phyloP scores from a whole-genome alignment of 106 monocot species.

The Agapanthus africanus region DNA sequence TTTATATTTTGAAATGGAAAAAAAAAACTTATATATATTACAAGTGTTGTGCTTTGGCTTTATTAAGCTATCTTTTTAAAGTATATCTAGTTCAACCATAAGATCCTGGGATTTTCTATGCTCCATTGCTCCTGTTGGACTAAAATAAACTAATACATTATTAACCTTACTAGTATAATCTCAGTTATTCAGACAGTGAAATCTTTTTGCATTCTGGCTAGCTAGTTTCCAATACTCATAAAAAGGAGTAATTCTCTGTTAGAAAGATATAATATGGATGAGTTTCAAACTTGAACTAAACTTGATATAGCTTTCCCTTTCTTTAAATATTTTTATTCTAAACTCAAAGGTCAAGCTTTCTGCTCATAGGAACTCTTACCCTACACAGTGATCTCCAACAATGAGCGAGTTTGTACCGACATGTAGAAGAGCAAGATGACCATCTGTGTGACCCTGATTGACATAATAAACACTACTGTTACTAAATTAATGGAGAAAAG shows the following conservation, averaged over 20 bases:
- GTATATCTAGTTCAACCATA: no score
- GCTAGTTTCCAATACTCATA: background rate
- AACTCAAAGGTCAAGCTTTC: background rate
- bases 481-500: no score
- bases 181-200: background rate
- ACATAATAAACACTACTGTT: background rate
- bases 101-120: no score
- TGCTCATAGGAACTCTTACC: conserved; percentile 45
- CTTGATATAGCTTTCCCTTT: background rate
- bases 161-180: no score
- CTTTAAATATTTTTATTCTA: background rate
- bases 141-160: no score
- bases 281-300: background rate
- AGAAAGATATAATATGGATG: no score
- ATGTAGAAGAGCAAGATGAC: conserved; percentile 80
- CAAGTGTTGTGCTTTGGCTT: no score
- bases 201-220: background rate
- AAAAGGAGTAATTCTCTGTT: background rate
- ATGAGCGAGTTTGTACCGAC: conserved; percentile 64
- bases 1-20: no score
- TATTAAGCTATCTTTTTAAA: no score
- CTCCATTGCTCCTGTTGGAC: no score
- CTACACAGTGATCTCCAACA: conserved; percentile 98
- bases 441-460: conserved; percentile 89
- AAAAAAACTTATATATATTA: no score